These are phyloP conservation scores for Xylariaceae sp. DNA, from an alignment of 2,329 filamentous ascomycete genomes.

Conservation along the genomic window DNA sequence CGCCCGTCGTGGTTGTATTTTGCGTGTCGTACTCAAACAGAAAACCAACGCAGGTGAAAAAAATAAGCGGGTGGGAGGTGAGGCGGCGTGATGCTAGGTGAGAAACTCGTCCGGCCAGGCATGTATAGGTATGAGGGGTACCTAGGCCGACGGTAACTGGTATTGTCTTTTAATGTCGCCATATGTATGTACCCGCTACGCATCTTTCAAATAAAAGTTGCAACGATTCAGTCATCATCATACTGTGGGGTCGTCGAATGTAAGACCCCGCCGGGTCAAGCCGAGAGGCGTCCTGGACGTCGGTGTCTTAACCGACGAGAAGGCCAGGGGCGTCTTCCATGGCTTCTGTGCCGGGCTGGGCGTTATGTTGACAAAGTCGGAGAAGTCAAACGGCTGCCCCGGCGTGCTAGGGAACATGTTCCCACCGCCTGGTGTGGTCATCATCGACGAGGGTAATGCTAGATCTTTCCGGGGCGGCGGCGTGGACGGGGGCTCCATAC, in stretches of 20 bases:
- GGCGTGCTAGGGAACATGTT: constrained; percentile 73
- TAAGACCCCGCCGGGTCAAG: constrained; percentile 69
- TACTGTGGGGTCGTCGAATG: constrained; percentile 65
- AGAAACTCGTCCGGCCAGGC: neutral
- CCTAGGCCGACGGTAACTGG: neutral
- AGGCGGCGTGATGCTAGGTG: neutral
- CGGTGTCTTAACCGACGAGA: constrained; percentile 35
- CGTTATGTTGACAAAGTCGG: constrained; percentile 96
- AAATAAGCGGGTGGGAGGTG: neutral
- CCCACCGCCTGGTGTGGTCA: constrained; percentile 75
- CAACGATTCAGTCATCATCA: constrained; percentile 11
- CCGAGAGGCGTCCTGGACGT: constrained; percentile 55
- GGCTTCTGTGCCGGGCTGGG: constrained; percentile 87
- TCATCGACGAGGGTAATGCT: constrained; percentile 76
- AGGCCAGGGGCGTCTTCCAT: constrained; percentile 74
- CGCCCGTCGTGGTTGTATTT: neutral
- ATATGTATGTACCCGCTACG: constrained; percentile 11
- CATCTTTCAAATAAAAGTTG: neutral
- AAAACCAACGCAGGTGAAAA: neutral
- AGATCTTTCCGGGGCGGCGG: constrained; percentile 67
- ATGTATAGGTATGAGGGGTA: neutral
- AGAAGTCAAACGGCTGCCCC: constrained; percentile 81
- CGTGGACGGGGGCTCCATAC: constrained; percentile 69
- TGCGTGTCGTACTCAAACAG: constrained; percentile 3
- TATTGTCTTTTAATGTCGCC: neutral